Conservation (phyloP, 2,329 filamentous ascomycete genomes). For the Aspergillus melleus region DNA sequence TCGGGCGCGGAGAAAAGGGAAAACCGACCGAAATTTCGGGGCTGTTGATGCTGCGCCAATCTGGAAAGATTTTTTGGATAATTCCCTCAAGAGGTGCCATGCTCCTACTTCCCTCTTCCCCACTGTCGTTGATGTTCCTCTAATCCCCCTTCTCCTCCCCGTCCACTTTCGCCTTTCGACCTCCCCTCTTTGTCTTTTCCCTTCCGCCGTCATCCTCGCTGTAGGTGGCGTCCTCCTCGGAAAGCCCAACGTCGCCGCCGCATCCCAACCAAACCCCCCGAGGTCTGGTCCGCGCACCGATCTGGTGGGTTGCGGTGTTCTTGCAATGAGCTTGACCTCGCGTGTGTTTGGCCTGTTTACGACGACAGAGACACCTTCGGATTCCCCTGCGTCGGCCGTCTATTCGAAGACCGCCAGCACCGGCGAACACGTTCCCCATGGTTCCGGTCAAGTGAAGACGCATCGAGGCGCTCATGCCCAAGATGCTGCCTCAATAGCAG, state of each 20-base stretch:
- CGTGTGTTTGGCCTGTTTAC: conserved; percentile 55
- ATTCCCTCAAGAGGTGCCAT: conserved; percentile 16
- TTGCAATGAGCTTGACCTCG: conserved; percentile 60
- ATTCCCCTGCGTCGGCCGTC: conserved; percentile 28
- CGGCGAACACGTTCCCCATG: conserved; percentile 19
- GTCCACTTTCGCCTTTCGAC: conserved; percentile 4
- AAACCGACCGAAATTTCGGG: conserved; percentile 36
- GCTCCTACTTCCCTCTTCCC: conserved; percentile 10
- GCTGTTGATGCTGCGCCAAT: background rate
- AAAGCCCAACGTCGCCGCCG: conserved; percentile 18
- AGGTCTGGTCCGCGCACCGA: conserved; percentile 31
- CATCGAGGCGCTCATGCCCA: conserved; percentile 19
- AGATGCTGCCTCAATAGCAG: conserved; percentile 43
- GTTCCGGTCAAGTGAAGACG: conserved; percentile 15
- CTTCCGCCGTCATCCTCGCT: conserved; percentile 9
- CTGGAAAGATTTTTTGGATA: conserved; percentile 2
- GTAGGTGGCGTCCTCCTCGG: conserved; percentile 15
- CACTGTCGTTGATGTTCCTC: conserved; percentile 10
- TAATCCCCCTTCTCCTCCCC: conserved; percentile 1
- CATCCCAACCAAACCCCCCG: conserved; percentile 23
- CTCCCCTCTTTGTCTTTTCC: conserved; percentile 5
- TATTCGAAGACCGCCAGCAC: conserved; percentile 28
- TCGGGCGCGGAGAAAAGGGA: conserved; percentile 32
- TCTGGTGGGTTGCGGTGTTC: conserved; percentile 33
- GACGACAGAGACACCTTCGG: conserved; percentile 35